Percentiles rank a stretch among this genome's conserved stretches.
These are phyloP conservation scores for Dothistroma septosporum DNA, from an alignment of 2,329 filamentous ascomycete species.

Conservation along the genomic window DNA sequence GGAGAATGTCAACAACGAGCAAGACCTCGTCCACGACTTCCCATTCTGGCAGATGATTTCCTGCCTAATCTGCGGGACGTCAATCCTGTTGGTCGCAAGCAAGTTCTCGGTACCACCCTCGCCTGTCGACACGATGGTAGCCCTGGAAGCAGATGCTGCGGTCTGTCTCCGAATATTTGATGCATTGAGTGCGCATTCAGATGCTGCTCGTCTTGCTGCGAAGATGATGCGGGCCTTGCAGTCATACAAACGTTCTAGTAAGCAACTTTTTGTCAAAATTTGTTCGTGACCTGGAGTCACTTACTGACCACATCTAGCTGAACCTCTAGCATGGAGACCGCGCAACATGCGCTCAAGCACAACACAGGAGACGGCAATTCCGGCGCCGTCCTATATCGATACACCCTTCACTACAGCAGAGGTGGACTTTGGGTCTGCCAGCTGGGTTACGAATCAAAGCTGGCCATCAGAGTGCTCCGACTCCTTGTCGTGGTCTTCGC, in stretches of 20 bases:
- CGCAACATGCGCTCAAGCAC: constrained; percentile 1
- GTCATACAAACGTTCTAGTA: background rate
- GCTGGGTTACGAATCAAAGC: background rate
- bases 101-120: constrained; percentile 1
- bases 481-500: background rate
- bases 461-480: background rate
- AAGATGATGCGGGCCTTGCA: constrained; percentile 13
- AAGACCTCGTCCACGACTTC: constrained; percentile 7
- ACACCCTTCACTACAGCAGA: background rate
- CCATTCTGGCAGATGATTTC: constrained; percentile 12
- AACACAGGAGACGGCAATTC: background rate
- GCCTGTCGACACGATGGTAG: background rate
- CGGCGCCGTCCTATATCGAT: background rate
- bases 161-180: constrained; percentile 9
- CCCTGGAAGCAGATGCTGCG: constrained; percentile 7
- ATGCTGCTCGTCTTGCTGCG: constrained; percentile 7
- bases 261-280: background rate
- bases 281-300: background rate
- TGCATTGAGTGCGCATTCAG: constrained; percentile 3
- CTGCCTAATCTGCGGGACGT: constrained; percentile 9
- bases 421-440: background rate
- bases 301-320: background rate
- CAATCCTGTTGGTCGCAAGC: constrained; percentile 12
- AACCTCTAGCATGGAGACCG: background rate
- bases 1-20: constrained; percentile 2